Evolutionary conservation across 176 grass and related monocot species (phyloP).

Genomic region (Canna indica): DNA sequence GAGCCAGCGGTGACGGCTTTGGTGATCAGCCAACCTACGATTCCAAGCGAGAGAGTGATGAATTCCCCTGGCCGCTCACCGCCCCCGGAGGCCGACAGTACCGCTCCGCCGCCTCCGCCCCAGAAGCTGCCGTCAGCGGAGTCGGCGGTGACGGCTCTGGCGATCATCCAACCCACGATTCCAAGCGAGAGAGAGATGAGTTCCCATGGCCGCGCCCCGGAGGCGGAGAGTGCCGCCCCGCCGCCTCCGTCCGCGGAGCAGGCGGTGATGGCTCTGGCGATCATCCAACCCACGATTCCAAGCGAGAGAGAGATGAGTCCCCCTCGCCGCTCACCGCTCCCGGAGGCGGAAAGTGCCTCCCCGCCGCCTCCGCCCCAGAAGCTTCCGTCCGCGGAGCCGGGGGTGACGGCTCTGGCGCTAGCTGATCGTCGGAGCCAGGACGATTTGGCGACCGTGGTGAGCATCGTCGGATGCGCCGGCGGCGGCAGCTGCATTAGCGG

Average conservation of each 20-base stretch:
- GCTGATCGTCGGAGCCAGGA: background rate
- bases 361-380: background rate
- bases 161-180: no score
- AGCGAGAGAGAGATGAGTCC: background rate
- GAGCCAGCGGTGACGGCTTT: no score
- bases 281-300: background rate
- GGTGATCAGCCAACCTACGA: background rate
- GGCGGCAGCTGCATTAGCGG: no score
- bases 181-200: no score
- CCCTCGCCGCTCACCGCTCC: background rate
- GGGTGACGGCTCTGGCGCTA: background rate
- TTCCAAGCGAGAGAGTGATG: background rate
- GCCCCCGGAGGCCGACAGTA: background rate
- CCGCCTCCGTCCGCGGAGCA: no score
- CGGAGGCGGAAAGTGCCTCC: constrained; percentile 1
- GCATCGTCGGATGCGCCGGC: background rate
- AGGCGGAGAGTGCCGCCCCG: no score
- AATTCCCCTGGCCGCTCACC: background rate
- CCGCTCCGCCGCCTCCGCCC: background rate
- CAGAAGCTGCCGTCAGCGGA: background rate
- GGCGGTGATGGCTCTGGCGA: no score
- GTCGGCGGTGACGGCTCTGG: background rate
- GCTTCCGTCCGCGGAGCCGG: background rate
- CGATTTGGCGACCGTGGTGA: background rate
- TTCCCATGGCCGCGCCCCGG: no score